Evolutionary conservation across 2,329 filamentous ascomycete species (phyloP), one percentile per base, ranked within the genome.

Genomic region (Penicillium sp.): DNA sequence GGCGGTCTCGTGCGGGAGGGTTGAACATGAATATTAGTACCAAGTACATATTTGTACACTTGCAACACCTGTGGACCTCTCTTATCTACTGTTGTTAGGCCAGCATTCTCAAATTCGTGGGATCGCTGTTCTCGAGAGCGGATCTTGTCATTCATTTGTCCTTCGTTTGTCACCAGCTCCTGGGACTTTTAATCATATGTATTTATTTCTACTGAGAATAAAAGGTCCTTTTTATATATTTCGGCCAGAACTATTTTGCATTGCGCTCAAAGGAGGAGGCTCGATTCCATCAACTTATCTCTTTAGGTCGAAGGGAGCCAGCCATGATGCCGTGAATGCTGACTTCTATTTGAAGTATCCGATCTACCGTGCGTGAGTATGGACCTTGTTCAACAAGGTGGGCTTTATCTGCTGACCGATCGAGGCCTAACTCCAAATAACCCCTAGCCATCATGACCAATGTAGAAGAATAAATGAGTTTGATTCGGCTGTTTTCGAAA

Each of bases 11-110:
- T 20, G 38, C 24, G 48, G 35, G 40, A 29, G 37, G 39, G 44
- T 22, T 38, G 14, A 46, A 22, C 46, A 34, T 43, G 31, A 32
- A 47, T 24, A 35, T 14, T 24, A 51, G 55, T 59, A 59, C 50
- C 48, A 31, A 51, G 53, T 59, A 59, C 48, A 60, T 56, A 60
- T 14, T 46, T 50, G 55, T 60, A 60, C 42, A 52, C 39, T 56
- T 42, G 24, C 42, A 43, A 16, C 44, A 37, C 24, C 14, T 39
- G 16, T 43, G 53, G 56, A 18, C 34, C 26, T 58, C 42, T 47
- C 7, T 18, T 50, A 50, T 51, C 20, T 48, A 18, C 45, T 40
- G n/a, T 42, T 31, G 5, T 18, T 18, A n/a, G 20, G 16, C n/a
- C n/a, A 29, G 20, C 37, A 8, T 53, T 44, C 49, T 45, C 22